Evolutionary conservation across 306 rosid genomes (phyloP).

Genomic region (Oemleria cerasiformis): DNA sequence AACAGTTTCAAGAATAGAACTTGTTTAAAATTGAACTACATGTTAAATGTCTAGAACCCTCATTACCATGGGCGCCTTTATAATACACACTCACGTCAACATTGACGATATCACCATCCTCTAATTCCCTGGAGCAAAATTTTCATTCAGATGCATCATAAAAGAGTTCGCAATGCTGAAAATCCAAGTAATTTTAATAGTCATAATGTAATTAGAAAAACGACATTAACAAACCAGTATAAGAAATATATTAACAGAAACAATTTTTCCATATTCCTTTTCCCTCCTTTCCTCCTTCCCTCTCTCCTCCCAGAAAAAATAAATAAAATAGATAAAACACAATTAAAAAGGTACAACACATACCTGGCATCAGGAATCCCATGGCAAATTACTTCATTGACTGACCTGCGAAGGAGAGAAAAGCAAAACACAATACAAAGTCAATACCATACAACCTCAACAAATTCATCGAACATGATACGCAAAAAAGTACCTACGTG

Average conservation of each 20-base stretch:
- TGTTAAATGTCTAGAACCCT: constrained; percentile 1
- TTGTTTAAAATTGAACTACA: background rate
- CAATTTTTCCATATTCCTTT: background rate
- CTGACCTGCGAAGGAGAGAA: constrained; percentile 61
- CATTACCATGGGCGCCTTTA: constrained; percentile 87
- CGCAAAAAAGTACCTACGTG: constrained; percentile 80
- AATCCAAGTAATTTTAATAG: background rate
- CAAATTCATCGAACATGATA: constrained; percentile 17
- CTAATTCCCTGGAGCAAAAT: constrained; percentile 68
- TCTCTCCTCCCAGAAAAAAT: background rate
- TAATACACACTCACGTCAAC: constrained; percentile 82
- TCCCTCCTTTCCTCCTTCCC: background rate
- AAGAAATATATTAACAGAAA: background rate
- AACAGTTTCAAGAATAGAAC: background rate
- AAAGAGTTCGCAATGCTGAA: background rate
- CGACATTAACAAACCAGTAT: background rate
- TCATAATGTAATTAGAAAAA: background rate
- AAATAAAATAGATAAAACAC: background rate
- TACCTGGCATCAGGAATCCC: constrained; percentile 99
- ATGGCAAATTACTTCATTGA: constrained; percentile 97
- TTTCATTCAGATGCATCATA: background rate
- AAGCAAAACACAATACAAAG: constrained; percentile 11
- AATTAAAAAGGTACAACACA: background rate
- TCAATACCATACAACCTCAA: constrained; percentile 18
- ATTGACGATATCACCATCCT: constrained; percentile 93